These are phyloP conservation scores for Kwoniella newhampshirensis DNA, from an alignment of 768 basidiomycete species.

Conservation along the genomic window DNA sequence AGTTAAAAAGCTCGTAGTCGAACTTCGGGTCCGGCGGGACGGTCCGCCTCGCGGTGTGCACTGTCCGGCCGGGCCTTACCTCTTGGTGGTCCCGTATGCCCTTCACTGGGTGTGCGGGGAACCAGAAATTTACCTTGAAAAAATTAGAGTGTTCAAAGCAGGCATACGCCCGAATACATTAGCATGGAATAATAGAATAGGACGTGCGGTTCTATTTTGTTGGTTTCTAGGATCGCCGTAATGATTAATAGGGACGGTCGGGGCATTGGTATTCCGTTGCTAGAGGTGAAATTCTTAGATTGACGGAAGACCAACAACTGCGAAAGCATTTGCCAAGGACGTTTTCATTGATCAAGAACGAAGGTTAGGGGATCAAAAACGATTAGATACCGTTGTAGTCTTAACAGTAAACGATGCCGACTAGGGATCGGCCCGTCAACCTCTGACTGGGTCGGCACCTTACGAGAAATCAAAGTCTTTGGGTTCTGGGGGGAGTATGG, in stretches of 20 bases:
- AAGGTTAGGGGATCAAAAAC: conserved; percentile 77
- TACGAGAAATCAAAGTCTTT: conserved; percentile 82
- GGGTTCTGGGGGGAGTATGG: conserved; percentile 65
- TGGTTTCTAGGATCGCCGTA: conserved; percentile 78
- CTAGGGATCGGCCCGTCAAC: conserved; percentile 69
- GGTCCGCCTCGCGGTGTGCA: conserved; percentile 67
- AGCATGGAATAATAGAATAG: conserved; percentile 81
- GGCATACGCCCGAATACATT: conserved; percentile 73
- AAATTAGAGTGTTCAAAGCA: conserved; percentile 80
- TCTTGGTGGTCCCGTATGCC: conserved; percentile 70
- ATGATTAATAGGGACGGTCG: conserved; percentile 79
- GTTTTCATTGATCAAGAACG: conserved; percentile 76
- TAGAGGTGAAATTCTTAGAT: conserved; percentile 86
- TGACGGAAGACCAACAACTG: conserved; percentile 75
- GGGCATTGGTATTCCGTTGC: conserved; percentile 77
- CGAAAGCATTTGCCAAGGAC: conserved; percentile 83
- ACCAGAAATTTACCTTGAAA: conserved; percentile 79
- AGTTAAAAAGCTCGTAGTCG: conserved; percentile 56
- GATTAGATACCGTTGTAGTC: conserved; percentile 81
- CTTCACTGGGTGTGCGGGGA: conserved; percentile 68
- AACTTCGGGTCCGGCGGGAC: conserved; percentile 58
- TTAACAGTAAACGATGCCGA: conserved; percentile 82
- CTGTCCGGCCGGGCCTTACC: conserved; percentile 66
- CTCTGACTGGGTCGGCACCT: conserved; percentile 74
- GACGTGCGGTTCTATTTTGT: conserved; percentile 76